Evolutionary conservation across 2,329 filamentous ascomycete species (phyloP).

Genomic region (Calycina marina): DNA sequence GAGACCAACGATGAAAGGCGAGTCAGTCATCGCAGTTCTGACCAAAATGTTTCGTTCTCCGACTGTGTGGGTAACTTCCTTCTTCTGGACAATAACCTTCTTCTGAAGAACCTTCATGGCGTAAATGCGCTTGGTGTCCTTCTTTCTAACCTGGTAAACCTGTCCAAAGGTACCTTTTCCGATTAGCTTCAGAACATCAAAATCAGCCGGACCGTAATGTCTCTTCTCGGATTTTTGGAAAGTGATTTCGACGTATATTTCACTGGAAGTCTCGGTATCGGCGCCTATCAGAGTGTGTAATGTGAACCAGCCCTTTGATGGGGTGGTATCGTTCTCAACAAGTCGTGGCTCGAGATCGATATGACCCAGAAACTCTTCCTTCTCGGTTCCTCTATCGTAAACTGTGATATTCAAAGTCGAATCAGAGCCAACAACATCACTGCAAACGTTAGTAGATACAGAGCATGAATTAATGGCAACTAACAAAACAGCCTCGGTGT

Average conservation of each 20-base stretch:
- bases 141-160: slow-evolving; percentile 96
- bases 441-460: slow-evolving; percentile 28
- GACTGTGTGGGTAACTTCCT: slow-evolving; percentile 93
- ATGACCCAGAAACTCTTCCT: slow-evolving; percentile 85
- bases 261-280: slow-evolving; percentile 62
- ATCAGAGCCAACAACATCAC: slow-evolving; percentile 85
- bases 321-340: slow-evolving; percentile 48
- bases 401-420: slow-evolving; percentile 86
- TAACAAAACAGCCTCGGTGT: slow-evolving; percentile 90
- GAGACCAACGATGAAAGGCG: slow-evolving; percentile 91
- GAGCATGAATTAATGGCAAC: slow-evolving; percentile 25
- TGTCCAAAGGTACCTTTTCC: slow-evolving; percentile 98
- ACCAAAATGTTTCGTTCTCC: slow-evolving; percentile 96
- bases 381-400: slow-evolving; percentile 66
- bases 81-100: slow-evolving; percentile 99
- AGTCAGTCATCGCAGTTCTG: slow-evolving; percentile 87
- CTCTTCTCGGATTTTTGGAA: slow-evolving; percentile 83
- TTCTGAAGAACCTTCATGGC: slow-evolving; percentile 99
- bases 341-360: slow-evolving; percentile 65
- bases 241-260: slow-evolving; percentile 73
- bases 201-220: slow-evolving; percentile 88
- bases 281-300: slow-evolving; percentile 64
- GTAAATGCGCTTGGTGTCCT: slow-evolving; percentile 89
- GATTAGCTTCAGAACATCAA: slow-evolving; percentile 89
- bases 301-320: slow-evolving; percentile 73